Base-by-base conservation (phyloP, 1,284 basidiomycete genomes). In the Fistulina hepatica region DNA sequence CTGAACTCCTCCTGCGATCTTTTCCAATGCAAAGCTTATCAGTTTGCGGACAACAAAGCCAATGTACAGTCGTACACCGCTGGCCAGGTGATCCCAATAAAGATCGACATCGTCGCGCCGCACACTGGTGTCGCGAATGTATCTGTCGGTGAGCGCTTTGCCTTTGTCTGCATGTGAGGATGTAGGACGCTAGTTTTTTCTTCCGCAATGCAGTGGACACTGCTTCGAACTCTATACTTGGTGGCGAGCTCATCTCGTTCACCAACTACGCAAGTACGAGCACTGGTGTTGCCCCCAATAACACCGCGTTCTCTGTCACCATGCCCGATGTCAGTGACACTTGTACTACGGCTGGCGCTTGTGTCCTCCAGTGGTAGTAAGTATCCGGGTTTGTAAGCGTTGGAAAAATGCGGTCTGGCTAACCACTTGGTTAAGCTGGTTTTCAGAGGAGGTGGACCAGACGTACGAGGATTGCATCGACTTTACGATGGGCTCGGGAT, bases 301-400 rank as follows among this genome's bases (percentile, higher is more conserved):
- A 21, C 19, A 38, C 37, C 26, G 21, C 19, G 8, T 41, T 33
- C 37, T 33, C 28, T 21, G 26, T 42, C 26, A 39, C 41, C 6
- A 34, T 42, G 8, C 41, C 41, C 25, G 25, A 42, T 25, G 30
- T 42, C 13, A 28, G 32, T 15, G 30, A 26, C 10, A 11, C 16
- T 13, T 40, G 41, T 37, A n/a, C 37, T 20, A 43, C 41, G 6
- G 41, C 41, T 3, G 41, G 41, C 15, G 38, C 23, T 17, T 43
- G 41, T 24, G 41, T 40, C 10, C 16, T 43, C 23, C 41, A 43
- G 33, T 43, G 37, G 42, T 43, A n/a, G n/a, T n/a, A n/a, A n/a
- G n/a, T n/a, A n/a, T n/a, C n/a, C n/a, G n/a, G n/a, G n/a, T n/a
- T n/a, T n/a, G n/a, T n/a, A n/a, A n/a, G n/a, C n/a, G n/a, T n/a